phyloP scores from a whole-genome alignment of 176 grass and related monocot genomes.

The Oryza punctata region DNA sequence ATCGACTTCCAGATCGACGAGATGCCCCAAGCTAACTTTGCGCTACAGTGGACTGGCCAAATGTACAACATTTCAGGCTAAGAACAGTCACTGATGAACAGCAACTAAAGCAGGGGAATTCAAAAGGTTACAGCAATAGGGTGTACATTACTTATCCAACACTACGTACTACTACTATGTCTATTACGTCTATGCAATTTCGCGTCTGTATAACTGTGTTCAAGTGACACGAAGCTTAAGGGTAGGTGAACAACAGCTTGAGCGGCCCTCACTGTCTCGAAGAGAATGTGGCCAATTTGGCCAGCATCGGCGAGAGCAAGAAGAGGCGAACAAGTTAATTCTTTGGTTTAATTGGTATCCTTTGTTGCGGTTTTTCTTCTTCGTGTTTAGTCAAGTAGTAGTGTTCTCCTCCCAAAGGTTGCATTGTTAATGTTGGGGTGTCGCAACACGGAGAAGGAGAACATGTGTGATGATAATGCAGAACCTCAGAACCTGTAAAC shows the following conservation, averaged over 20 bases:
- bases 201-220: not conserved
- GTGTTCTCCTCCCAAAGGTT: not conserved
- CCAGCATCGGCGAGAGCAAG: slow-evolving; percentile 26
- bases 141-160: slow-evolving; percentile 53
- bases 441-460: not conserved
- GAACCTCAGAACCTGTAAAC: slow-evolving; percentile 11
- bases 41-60: slow-evolving; percentile 19
- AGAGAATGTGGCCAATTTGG: slow-evolving; percentile 10
- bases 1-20: slow-evolving; percentile 30
- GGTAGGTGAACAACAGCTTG: slow-evolving; percentile 35
- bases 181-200: not conserved
- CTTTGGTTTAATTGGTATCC: slow-evolving; percentile 58
- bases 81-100: not conserved
- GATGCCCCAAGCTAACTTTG: slow-evolving; percentile 10
- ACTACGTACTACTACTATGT: not conserved
- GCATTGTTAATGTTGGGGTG: slow-evolving; percentile 30
- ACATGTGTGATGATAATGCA: not conserved
- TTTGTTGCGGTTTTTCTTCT: slow-evolving; percentile 33
- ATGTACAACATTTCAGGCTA: slow-evolving; percentile 35
- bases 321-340: slow-evolving; percentile 59
- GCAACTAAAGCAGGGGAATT: not conserved
- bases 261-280: slow-evolving; percentile 46
- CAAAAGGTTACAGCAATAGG: not conserved
- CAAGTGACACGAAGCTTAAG: slow-evolving; percentile 27
- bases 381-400: not conserved